Conservation (phyloP, 2,329 filamentous ascomycete genomes). For the Nemania serpens region DNA sequence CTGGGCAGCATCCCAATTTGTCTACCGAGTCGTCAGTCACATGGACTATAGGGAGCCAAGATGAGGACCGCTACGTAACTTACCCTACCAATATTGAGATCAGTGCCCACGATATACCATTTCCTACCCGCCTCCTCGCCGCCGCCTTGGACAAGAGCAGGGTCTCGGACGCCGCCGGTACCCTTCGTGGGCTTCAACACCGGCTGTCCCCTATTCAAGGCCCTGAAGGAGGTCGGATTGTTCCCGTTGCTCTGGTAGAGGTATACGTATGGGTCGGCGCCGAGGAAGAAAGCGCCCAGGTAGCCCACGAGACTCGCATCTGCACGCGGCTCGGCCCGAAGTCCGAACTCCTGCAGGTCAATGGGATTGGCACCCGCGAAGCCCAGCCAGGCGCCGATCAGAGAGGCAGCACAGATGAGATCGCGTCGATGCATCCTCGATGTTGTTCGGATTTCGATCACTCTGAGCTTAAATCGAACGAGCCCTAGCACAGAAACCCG, state of each 20-base stretch:
- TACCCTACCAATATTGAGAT: conserved; percentile 56
- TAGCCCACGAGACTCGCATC: conserved; percentile 53
- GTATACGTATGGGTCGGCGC: conserved; percentile 57
- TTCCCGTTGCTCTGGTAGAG: conserved; percentile 60
- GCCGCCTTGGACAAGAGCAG: conserved; percentile 53
- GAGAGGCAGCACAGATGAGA: conserved; percentile 4
- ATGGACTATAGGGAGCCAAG: background rate
- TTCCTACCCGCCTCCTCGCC: conserved; percentile 53
- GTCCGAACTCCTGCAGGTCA: conserved; percentile 33
- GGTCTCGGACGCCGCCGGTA: conserved; percentile 58
- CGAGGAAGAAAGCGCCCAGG: conserved; percentile 59
- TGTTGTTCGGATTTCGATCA: background rate
- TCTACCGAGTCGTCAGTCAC: conserved; percentile 41
- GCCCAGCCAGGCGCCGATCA: conserved; percentile 23
- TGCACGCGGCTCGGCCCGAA: conserved; percentile 37
- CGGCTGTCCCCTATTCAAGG: conserved; percentile 54
- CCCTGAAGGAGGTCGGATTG: conserved; percentile 52
- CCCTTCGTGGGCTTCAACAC: conserved; percentile 55
- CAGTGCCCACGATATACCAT: conserved; percentile 61
- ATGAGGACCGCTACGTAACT: background rate
- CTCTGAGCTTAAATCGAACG: background rate
- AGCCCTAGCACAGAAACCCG: background rate
- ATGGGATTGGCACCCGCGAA: conserved; percentile 20
- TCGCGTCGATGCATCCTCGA: conserved; percentile 12
- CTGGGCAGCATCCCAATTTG: conserved; percentile 57